Base-by-base conservation (phyloP, 768 basidiomycete species). In the Hericium coralloides region DNA sequence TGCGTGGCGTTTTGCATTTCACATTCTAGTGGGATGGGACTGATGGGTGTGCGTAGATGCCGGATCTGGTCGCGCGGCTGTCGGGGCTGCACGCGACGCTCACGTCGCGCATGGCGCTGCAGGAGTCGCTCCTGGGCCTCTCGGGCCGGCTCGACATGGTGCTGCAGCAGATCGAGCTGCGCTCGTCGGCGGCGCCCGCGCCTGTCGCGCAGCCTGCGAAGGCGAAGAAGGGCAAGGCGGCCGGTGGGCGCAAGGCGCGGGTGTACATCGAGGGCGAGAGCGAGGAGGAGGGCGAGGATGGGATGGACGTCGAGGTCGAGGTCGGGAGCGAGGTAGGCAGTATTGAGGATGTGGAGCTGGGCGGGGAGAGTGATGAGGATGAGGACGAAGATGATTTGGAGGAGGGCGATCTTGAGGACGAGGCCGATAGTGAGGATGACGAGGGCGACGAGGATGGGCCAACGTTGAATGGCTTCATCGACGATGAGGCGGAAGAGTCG, bases 121-220 rank as follows among this genome's bases (percentile, higher is more conserved):
- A 97, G 60, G 87, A 92, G 60, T 89, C 85, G 57, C 76, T 99
- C 18, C 76, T 95, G 10, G 83, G 89, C 2, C 76, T 99, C 43
- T 89, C 84, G 58, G 97, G 97, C 25, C 83, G 92, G 56, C 77
- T 98, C 26, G 95, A 98, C 66, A 89, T 94, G 76, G 91, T 97
- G 22, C 78, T 98, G 51, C 88, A 92, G 0, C 97, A 98, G 67
- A 89, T 98, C 55, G 90, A 95, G 68, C 79, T 94, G 73, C 83
- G 95, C 20, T 82, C 89, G 26, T 83, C 88, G n/a, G 74, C 77
- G 14, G 81, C 81, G 12, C 87, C 85, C 20, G 77, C 82, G 2
- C 75, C 80, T 4, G 67, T 84, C 49, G 69, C 74, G 15, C 71
- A 76, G 15, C 53, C 53, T 14, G 14, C 41, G 12, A n/a, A 22